These are phyloP conservation scores for Tylopilus orsonianus DNA, from an alignment of 1,284 basidiomycete genomes.

Conservation along the genomic window DNA sequence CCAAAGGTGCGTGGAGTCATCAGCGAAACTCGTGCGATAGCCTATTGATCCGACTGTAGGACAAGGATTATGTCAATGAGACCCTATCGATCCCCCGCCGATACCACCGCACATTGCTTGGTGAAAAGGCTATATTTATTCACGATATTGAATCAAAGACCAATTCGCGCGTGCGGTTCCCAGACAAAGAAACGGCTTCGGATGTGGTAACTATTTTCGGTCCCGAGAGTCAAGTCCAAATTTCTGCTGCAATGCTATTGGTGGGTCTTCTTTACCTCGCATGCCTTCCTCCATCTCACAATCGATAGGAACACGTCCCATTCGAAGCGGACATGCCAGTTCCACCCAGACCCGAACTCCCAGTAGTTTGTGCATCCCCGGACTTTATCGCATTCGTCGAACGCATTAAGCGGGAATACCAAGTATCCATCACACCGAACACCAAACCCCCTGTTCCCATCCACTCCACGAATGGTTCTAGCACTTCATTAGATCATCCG, in stretches of 20 bases:
- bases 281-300: constrained; percentile 14
- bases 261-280: constrained; percentile 42
- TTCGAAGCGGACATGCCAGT: constrained; percentile 96
- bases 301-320: constrained; percentile 85
- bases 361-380: constrained; percentile 67
- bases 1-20: constrained; percentile 68
- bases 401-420: constrained; percentile 89
- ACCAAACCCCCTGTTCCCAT: constrained; percentile 49
- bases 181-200: constrained; percentile 92
- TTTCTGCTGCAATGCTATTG: constrained; percentile 94
- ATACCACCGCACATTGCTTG: constrained; percentile 92
- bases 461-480: constrained; percentile 34
- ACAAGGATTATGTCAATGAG: constrained; percentile 96
- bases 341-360: constrained; percentile 80
- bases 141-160: constrained; percentile 97
- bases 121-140: constrained; percentile 96
- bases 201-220: constrained; percentile 93
- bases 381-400: constrained; percentile 87
- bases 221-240: constrained; percentile 95
- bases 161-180: constrained; percentile 92
- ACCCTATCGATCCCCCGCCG: constrained; percentile 90
- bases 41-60: constrained; percentile 45
- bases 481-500: constrained; percentile 29
- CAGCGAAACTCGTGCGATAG: background rate
- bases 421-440: constrained; percentile 84